Evolutionary conservation across 345 rosid genomes (phyloP), one percentile per base, ranked within the genome.

Genomic region (Erodium maritimum): DNA sequence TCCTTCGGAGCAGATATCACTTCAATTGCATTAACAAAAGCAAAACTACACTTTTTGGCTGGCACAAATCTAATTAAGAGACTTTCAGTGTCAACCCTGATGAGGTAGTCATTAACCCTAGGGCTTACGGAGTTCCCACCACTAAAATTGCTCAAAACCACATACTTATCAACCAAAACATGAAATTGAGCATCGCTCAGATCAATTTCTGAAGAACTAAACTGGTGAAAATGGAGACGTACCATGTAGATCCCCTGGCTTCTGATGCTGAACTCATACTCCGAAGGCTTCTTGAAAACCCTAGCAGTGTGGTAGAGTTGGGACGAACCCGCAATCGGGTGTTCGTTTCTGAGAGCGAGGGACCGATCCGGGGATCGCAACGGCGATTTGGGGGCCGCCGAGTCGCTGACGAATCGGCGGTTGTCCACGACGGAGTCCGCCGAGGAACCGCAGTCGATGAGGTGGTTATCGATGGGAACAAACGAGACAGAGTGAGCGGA

Each of bases 1-100:
- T 91, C 95, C 59, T 72, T 80, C 52, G 96, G 98, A 10, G 96
- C 90, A 63, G 96, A 91, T 23, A 91, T 77, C 52, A 91, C 93
- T 65, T 88, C 96, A 25, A 91, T 86, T 10, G 90, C 96, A 64
- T 80, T 88, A 55, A 91, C 87, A 60, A 84, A 88, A 17, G 87
- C 90, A 23, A 84, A 69, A 22, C 79, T 74, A 9, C 79, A 73
- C 42, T 58, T 74, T 21, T 56, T 18, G 20, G 74, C 33, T 13
- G 98, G 96, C 29, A 86, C 21, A 19, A 91, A 82, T 20, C 75
- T 73, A 52, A 88, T 67, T 0, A 74, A 81, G 24, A 91, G 68
- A 80, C 82, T 71, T 13, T 72, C 67, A 8, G 62, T 59, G 69
- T 79, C 68, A 19, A 80, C 72, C 76, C 77, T 72, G 52, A 91